phyloP scores from a whole-genome alignment of 805 yeast genomes.

The Candida insectorum region DNA sequence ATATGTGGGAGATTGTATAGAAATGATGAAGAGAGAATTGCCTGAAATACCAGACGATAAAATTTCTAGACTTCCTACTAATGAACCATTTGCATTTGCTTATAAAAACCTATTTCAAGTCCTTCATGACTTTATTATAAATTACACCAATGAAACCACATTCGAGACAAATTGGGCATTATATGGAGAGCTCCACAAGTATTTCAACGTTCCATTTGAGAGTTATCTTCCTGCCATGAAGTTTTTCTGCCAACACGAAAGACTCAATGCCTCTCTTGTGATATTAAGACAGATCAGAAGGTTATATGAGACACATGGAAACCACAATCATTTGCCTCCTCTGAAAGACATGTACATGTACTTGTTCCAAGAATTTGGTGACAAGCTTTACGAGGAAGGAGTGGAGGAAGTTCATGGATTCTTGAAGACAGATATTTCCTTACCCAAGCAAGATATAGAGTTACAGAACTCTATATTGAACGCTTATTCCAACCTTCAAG shows the following conservation, averaged over 20 bases:
- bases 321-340: conserved; percentile 24
- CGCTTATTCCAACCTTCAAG: conserved; percentile 59
- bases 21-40: conserved; percentile 37
- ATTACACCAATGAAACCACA: conserved; percentile 26
- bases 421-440: conserved; percentile 55
- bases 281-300: conserved; percentile 60
- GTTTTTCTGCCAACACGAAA: conserved; percentile 49
- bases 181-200: conserved; percentile 53
- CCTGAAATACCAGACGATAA: conserved; percentile 32
- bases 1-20: conserved; percentile 40
- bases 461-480: conserved; percentile 61
- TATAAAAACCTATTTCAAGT: conserved; percentile 26
- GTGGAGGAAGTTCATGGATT: conserved; percentile 60
- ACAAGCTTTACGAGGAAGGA: conserved; percentile 58
- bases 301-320: conserved; percentile 49
- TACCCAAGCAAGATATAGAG: conserved; percentile 50
- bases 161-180: conserved; percentile 54
- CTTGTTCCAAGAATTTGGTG: conserved; percentile 60
- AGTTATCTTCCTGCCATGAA: conserved; percentile 56
- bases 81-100: conserved; percentile 19
- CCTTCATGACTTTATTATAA: conserved; percentile 28
- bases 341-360: conserved; percentile 54
- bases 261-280: conserved; percentile 60
- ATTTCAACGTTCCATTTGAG: conserved; percentile 56
- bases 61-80: conserved; percentile 22